These are phyloP conservation scores for Penicillium fuscoglaucum DNA, from an alignment of 2,329 filamentous ascomycete genomes.

Conservation along the genomic window DNA sequence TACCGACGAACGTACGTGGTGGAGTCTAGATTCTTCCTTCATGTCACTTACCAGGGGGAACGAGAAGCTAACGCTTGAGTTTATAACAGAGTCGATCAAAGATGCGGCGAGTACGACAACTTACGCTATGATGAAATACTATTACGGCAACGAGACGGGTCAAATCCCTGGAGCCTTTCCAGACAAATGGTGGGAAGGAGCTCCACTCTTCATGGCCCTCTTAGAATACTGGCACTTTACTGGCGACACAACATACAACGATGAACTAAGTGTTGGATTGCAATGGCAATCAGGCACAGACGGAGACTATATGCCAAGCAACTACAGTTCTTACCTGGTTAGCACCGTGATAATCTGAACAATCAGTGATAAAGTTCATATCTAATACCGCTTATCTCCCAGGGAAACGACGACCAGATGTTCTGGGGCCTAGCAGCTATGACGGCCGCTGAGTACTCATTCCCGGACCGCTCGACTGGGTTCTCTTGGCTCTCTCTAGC, in stretches of 20 bases:
- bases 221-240: conserved; percentile 18
- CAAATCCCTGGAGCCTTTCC: conserved; percentile 19
- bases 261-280: conserved; percentile 12
- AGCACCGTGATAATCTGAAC: neutral
- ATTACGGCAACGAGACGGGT: conserved; percentile 15
- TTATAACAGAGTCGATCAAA: conserved; percentile 14
- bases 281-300: conserved; percentile 16
- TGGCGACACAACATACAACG: conserved; percentile 16
- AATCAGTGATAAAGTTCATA: too few species aligned
- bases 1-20: conserved; percentile 27
- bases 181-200: conserved; percentile 18
- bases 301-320: conserved; percentile 14
- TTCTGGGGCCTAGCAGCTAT: conserved; percentile 20
- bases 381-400: neutral
- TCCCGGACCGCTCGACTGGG: conserved; percentile 2
- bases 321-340: conserved; percentile 17
- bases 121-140: conserved; percentile 14
- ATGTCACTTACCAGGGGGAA: neutral
- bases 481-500: conserved; percentile 15
- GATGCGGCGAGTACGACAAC: conserved; percentile 12
- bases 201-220: conserved; percentile 11
- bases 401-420: conserved; percentile 20
- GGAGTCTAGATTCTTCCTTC: neutral
- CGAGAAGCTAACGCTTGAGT: neutral
- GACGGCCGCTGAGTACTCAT: conserved; percentile 11